Evolutionary conservation across 108 stramenopile species (phyloP), one percentile per base, ranked within the genome.

Genomic region (Fistulifera solaris): DNA sequence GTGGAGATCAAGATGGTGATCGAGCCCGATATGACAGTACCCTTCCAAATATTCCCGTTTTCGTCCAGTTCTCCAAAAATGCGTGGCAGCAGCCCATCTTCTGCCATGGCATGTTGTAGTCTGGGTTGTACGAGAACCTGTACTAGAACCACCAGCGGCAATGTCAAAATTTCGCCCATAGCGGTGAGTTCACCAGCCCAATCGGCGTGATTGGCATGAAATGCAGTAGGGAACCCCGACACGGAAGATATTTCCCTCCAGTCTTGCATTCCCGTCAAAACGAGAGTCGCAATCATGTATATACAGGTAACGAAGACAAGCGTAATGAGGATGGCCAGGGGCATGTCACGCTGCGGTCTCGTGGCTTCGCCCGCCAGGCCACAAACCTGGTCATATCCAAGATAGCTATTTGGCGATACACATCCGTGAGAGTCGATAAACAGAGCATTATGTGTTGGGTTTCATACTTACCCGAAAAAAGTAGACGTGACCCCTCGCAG

Each of bases 301-400:
- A 94, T 45, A 4, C 59, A 21, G 0, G 92, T 81, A 17, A 94
- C 93, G 48, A 77, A 63, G 19, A 48, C 58, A 23, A 96, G 46
- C 0, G 95, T 93, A 17, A 60, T 70, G 27, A 94, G 62, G 38
- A 96, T 74, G n/a, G 86, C 81, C 24, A 61, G 58, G 1, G 95
- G 93, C 48, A 94, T 62, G 58, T 90, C 83, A 41, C 63, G 67
- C n/a, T 57, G 40, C 14, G 95, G 87, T 71, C 94, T 62, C 39
- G 77, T 73, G 14, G 95, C 85, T 68, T 96, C 95, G 8, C 72
- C 72, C 0, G 88, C 85, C 27, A 96, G 60, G 39, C 86, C 89
- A 57, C 81, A 82, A 26, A 94, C 77, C 54, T 90, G 93, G 67
- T 96, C 95, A 58, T 89, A 96, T 8, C 95, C 95, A n/a, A 96